phyloP scores from a whole-genome alignment of 352 stramenopile genomes.

The Globisporangium echinulatum region DNA sequence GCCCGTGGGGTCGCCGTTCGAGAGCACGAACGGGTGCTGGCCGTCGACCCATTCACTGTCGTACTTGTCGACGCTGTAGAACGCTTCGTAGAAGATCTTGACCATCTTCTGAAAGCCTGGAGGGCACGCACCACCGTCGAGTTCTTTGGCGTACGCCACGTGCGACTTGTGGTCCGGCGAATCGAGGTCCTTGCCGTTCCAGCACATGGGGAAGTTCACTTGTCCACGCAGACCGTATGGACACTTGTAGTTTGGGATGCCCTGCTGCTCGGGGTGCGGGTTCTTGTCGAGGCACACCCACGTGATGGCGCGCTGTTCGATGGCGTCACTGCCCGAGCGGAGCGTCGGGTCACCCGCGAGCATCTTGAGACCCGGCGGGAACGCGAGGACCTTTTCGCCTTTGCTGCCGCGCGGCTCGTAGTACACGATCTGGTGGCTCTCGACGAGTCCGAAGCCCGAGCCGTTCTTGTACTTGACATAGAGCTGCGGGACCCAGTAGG shows the following conservation, averaged over 20 bases:
- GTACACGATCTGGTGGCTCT: slow-evolving; percentile 52
- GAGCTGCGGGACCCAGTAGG: slow-evolving; percentile 45
- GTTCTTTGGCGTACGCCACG: slow-evolving; percentile 32
- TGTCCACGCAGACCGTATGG: slow-evolving; percentile 37
- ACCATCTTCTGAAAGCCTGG: slow-evolving; percentile 44
- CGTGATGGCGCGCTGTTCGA: slow-evolving; percentile 34
- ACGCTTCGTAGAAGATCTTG: slow-evolving; percentile 54
- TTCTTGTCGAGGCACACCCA: slow-evolving; percentile 45
- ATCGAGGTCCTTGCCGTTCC: slow-evolving; percentile 38
- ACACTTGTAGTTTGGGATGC: slow-evolving; percentile 38
- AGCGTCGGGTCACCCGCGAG: slow-evolving; percentile 32
- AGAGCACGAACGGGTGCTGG: slow-evolving; percentile 45
- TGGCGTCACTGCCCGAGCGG: slow-evolving; percentile 24
- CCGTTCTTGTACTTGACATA: slow-evolving; percentile 56
- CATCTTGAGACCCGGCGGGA: slow-evolving; percentile 42
- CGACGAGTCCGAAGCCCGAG: slow-evolving; percentile 36
- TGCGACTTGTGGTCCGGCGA: slow-evolving; percentile 45
- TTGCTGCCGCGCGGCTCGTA: slow-evolving; percentile 28
- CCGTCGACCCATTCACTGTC: slow-evolving; percentile 38
- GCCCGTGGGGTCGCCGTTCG: slow-evolving; percentile 38
- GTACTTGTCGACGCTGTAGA: slow-evolving; percentile 42
- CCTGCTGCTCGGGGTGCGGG: slow-evolving; percentile 28
- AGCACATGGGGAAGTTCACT: slow-evolving; percentile 55
- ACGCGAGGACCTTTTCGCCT: slow-evolving; percentile 34
- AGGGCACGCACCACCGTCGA: slow-evolving; percentile 35